A percentile compares a stretch with the other conserved stretches of the same genome.
Conservation (phyloP, 345 rosid genomes). For the Balakata baccata region DNA sequence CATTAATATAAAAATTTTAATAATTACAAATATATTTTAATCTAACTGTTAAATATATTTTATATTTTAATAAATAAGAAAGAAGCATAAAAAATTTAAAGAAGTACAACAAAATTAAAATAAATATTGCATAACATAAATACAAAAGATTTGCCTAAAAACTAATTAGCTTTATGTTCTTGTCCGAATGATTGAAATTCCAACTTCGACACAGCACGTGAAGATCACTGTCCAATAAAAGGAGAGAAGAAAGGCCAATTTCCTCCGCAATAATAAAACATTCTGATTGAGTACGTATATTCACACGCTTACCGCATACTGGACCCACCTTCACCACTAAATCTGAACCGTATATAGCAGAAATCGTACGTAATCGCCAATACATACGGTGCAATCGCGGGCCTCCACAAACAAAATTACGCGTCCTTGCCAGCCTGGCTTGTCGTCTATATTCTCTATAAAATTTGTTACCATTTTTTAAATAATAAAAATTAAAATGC, state of each 20-base stretch:
- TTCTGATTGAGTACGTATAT: not conserved
- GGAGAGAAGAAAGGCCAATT: not conserved
- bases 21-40: too few relatives aligned
- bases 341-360: not conserved
- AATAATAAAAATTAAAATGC: not conserved
- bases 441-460: not conserved
- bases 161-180: too few relatives aligned
- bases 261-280: conserved; percentile 1
- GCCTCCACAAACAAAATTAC: conserved; percentile 5
- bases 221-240: too few relatives aligned
- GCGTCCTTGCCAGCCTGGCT: conserved; percentile 51
- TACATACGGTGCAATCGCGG: conserved; percentile 7
- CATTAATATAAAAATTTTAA: too few relatives aligned
- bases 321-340: not conserved
- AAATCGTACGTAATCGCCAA: not conserved
- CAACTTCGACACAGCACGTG: too few relatives aligned
- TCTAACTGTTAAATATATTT: too few relatives aligned
- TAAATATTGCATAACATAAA: too few relatives aligned
- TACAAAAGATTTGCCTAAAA: too few relatives aligned
- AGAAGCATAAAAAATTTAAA: too few relatives aligned
- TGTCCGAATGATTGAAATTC: too few relatives aligned
- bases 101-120: too few relatives aligned
- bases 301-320: not conserved
- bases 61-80: too few relatives aligned
- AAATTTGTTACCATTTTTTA: not conserved